Percentiles rank a stretch among this genome's conserved stretches.
phyloP scores from a whole-genome alignment of 116 monocot species.

The Dioscorea cayenensis region DNA sequence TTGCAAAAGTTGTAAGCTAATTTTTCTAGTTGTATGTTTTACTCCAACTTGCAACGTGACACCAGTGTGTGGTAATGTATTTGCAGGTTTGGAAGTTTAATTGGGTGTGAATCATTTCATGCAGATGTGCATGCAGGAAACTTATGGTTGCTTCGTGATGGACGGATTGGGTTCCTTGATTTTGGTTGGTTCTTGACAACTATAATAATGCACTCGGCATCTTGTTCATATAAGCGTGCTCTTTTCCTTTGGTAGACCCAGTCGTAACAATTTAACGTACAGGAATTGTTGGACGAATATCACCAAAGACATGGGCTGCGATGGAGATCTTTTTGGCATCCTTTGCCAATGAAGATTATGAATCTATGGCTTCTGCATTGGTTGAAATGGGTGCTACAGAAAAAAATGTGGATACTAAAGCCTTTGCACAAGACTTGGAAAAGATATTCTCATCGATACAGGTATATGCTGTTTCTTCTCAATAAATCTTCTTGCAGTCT shows the following conservation, averaged over 20 bases:
- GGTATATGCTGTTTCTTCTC: slow-evolving; percentile 27
- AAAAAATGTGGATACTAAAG: slow-evolving; percentile 63
- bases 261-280: not conserved
- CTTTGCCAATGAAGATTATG: slow-evolving; percentile 81
- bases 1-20: not conserved
- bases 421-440: slow-evolving; percentile 81
- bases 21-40: not conserved
- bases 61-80: not conserved
- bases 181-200: slow-evolving; percentile 52
- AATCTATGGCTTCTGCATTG: slow-evolving; percentile 72
- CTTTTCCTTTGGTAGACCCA: not conserved
- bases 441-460: slow-evolving; percentile 88
- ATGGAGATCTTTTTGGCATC: slow-evolving; percentile 91
- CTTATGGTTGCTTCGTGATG: slow-evolving; percentile 91
- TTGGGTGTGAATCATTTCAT: slow-evolving; percentile 87
- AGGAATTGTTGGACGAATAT: slow-evolving; percentile 95
- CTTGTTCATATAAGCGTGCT: not conserved
- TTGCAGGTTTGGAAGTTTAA: slow-evolving; percentile 91
- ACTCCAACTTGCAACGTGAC: not conserved
- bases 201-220: not conserved
- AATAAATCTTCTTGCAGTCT: not conserved
- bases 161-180: slow-evolving; percentile 93
- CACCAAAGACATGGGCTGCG: slow-evolving; percentile 95
- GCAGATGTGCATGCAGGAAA: slow-evolving; percentile 99
- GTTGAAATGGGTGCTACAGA: slow-evolving; percentile 90